These are phyloP conservation scores for Nitzschia sp. DNA, from an alignment of 108 stramenopile species.

Conservation along the genomic window DNA sequence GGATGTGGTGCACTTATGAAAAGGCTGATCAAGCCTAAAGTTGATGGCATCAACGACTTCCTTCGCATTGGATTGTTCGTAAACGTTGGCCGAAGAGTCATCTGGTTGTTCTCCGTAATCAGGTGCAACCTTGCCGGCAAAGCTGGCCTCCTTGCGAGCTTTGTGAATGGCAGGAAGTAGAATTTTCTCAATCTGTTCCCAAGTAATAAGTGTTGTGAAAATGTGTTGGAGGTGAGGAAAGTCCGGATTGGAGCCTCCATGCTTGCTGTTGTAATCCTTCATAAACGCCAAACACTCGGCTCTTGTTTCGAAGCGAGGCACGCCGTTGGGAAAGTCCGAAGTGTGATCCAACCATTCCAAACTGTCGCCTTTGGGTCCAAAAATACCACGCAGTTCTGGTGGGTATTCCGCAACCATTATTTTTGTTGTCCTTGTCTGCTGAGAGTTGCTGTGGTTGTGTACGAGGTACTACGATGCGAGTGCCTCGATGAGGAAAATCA, in stretches of 20 bases:
- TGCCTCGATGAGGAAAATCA: too few relatives aligned
- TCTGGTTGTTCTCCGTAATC: conserved; percentile 55
- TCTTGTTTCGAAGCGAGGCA: conserved; percentile 75
- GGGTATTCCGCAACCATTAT: conserved; percentile 19
- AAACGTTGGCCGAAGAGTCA: conserved; percentile 55
- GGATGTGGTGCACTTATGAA: conserved; percentile 82
- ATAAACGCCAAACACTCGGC: conserved; percentile 72
- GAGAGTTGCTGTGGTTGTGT: too few relatives aligned
- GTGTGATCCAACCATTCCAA: conserved; percentile 75
- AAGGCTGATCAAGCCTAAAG: conserved; percentile 78
- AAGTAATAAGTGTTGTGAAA: conserved; percentile 80
- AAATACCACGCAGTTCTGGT: conserved; percentile 80
- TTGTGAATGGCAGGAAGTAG: conserved; percentile 73
- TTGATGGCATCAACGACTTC: conserved; percentile 59
- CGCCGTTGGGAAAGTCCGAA: conserved; percentile 77
- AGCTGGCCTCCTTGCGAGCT: conserved; percentile 72
- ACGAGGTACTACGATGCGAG: too few relatives aligned
- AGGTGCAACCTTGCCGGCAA: conserved; percentile 50
- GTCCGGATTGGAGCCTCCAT: conserved; percentile 83
- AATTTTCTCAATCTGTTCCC: conserved; percentile 81
- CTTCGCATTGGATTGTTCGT: conserved; percentile 59
- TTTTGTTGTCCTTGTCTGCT: neutral
- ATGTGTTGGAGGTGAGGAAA: conserved; percentile 82
- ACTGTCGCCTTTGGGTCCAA: conserved; percentile 80
- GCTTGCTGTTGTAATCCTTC: conserved; percentile 63